These are phyloP conservation scores for Suhomyces kunorum DNA, from an alignment of 1,139 yeast genomes.

Conservation along the genomic window DNA sequence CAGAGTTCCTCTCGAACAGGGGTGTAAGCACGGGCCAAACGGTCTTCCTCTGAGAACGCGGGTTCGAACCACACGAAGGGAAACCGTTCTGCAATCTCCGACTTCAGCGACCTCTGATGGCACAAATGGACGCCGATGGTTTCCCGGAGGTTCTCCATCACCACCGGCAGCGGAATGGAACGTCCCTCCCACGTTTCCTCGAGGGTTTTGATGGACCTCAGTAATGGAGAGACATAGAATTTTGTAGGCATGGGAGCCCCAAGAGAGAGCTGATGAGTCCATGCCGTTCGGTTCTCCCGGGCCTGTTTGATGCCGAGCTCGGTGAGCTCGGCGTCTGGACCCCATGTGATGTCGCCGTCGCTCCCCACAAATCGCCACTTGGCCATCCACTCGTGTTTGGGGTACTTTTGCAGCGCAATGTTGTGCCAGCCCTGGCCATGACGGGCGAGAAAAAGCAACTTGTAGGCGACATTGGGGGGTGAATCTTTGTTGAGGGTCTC, in stretches of 20 bases:
- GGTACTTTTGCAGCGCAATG: conserved; percentile 57
- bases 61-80: conserved; percentile 36
- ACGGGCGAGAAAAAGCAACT: conserved; percentile 62
- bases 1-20: conserved; percentile 43
- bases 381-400: conserved; percentile 56
- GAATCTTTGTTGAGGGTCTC: conserved; percentile 38
- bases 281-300: conserved; percentile 43
- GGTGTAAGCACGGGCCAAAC: conserved; percentile 30
- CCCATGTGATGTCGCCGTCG: conserved; percentile 62
- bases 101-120: conserved; percentile 54
- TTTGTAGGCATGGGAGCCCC: conserved; percentile 57
- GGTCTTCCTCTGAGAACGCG: conserved; percentile 52
- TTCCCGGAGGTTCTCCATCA: conserved; percentile 62
- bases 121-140: conserved; percentile 69
- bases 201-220: conserved; percentile 61
- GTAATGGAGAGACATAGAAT: conserved; percentile 65
- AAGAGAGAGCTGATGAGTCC: conserved; percentile 42
- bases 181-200: conserved; percentile 59
- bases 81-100: conserved; percentile 25
- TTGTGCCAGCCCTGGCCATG: conserved; percentile 84
- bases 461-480: conserved; percentile 43
- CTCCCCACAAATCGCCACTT: conserved; percentile 60
- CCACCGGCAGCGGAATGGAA: conserved; percentile 36
- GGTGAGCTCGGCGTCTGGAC: conserved; percentile 69
- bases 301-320: conserved; percentile 53